Base-by-base conservation (phyloP, 1,139 yeast species). In the Taphrina communis region DNA sequence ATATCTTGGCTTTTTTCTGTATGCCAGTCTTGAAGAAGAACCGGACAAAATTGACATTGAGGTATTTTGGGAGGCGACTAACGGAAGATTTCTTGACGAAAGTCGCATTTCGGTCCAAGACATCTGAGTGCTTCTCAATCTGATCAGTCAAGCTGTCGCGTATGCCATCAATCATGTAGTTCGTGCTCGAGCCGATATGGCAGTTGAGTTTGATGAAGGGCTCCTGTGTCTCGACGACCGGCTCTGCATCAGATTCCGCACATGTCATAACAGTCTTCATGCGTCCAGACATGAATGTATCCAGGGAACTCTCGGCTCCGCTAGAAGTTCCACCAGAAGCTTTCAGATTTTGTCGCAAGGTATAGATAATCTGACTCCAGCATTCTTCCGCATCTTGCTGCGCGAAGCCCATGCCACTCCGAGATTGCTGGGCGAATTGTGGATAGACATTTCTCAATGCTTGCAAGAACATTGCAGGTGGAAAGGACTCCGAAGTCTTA, bases 311-410 rank as follows among this genome's bases (percentile, higher is more conserved):
- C 25, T 63, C 61, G 19, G 53, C 67, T 11, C 42, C 59, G 5
- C 21, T 48, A 11, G 42, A 9, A 7, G 71, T 66, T 21, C 70
- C 69, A 35, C 65, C 58, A 17, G 55, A 62, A 12, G 59, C 38
- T 19, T 36, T 50, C 41, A 69, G 53, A 31, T 67, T 63, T 25
- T 51, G 60, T 31, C 71, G 57, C 39, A 70, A 31, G 35, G 62
- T 62, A 59, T 82, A 80, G 72, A 93, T 79, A 69, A 94, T 83
- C 76, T 90, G 95, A 14, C 97, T 88, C 80, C 87, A 92, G 36
- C 95, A 90, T 77, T 94, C 99, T 80, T 94, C 99, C 0, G 99
- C 99, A 81, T 94, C 99, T 78, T 94, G 99, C 80, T 94, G 99
- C 77, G 90, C 92, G 77, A 84, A 89, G 71, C 84, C 82, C 0